Conservation (phyloP, 2,329 filamentous ascomycete genomes). For the Allantophomopsis cytisporea region DNA sequence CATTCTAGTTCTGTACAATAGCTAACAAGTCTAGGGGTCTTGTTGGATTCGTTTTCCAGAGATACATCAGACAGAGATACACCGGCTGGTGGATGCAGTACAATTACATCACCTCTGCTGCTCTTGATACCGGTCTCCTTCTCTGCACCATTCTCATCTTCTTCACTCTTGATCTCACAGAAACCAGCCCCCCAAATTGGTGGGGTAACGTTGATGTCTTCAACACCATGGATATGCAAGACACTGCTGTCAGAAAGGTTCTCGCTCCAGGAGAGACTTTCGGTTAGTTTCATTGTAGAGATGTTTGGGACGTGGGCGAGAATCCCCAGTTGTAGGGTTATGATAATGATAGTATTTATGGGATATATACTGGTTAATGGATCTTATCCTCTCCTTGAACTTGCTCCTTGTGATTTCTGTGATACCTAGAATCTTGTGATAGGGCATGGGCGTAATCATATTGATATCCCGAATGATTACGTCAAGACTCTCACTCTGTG, state of each 20-base stretch:
- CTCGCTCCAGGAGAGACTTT: slow-evolving; percentile 18
- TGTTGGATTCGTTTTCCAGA: slow-evolving; percentile 58
- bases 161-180: slow-evolving; percentile 50
- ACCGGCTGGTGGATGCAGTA: slow-evolving; percentile 48
- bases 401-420: no score
- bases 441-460: no score
- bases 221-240: slow-evolving; percentile 35
- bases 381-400: no score
- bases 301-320: no score
- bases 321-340: no score
- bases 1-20: no score
- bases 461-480: no score
- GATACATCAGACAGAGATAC: slow-evolving; percentile 45
- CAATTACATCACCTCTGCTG: slow-evolving; percentile 63
- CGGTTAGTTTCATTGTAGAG: background rate
- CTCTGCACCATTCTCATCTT: slow-evolving; percentile 57
- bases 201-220: slow-evolving; percentile 49
- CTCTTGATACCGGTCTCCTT: slow-evolving; percentile 54
- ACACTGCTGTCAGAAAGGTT: background rate
- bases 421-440: no score
- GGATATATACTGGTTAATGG: no score
- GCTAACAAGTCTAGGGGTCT: slow-evolving; percentile 38
- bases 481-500: no score
- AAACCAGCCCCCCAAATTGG: slow-evolving; percentile 41
- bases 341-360: no score